A percentile compares a stretch with the other conserved stretches of the same genome.
Conservation (phyloP, 208 protist species). For the Jaenimonas drosophilae region DNA sequence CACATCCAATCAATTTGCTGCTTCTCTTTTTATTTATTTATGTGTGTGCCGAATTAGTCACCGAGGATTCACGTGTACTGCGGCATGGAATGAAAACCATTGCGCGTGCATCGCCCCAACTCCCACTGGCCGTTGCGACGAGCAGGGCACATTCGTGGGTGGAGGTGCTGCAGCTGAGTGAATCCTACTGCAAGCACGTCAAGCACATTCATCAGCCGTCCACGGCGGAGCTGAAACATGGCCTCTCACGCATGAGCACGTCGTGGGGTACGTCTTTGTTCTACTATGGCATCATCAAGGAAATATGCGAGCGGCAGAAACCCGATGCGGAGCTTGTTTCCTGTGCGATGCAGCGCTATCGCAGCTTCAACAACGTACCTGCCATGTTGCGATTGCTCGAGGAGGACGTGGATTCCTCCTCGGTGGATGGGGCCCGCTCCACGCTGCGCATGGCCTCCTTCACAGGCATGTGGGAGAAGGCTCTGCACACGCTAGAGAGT, state of each 20-base stretch:
- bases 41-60: no score
- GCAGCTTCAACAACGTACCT: constrained; percentile 22
- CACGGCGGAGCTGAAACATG: constrained; percentile 40
- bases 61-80: no score
- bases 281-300: constrained; percentile 73
- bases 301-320: constrained; percentile 8
- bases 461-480: constrained; percentile 72
- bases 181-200: constrained; percentile 21
- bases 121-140: no score
- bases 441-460: constrained; percentile 46
- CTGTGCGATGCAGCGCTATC: constrained; percentile 37
- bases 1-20: not conserved
- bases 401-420: constrained; percentile 61
- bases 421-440: constrained; percentile 28
- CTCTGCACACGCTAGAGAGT: constrained; percentile 19
- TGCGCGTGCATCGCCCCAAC: no score
- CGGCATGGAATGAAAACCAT: no score
- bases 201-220: constrained; percentile 52
- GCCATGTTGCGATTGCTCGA: constrained; percentile 55
- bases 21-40: constrained; percentile 4
- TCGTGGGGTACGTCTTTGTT: constrained; percentile 56
- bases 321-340: constrained; percentile 29
- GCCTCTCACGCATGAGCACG: constrained; percentile 51
- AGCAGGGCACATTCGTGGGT: constrained; percentile 43
- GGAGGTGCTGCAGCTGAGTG: constrained; percentile 50